Evolutionary conservation across 441 rosid genomes (phyloP), one percentile per base, ranked within the genome.

Genomic region (Adansonia rubrostipa): DNA sequence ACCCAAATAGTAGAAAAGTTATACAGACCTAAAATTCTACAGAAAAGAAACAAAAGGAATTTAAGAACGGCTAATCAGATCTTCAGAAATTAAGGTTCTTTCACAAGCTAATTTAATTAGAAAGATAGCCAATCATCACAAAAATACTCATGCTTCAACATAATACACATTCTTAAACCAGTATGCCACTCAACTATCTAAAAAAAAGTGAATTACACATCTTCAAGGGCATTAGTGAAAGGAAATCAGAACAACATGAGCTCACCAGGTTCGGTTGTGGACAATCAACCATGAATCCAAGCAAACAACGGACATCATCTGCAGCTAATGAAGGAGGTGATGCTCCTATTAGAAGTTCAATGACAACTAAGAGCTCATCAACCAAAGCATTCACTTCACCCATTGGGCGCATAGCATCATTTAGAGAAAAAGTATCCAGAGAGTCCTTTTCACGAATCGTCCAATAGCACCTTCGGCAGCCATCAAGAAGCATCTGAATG

Each of bases 401-500:
- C 78, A 92, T 78, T 82, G 97, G 99, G 70, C 90, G 98, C 7
- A 81, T 82, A 82, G 81, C 88, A 83, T 86, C 85, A 51, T 91
- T 87, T 71, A 84, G 77, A 64, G 91, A 90, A 84, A 91, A 95
- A n/a, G 91, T 84, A 76, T 86, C 80, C 70, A 89, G 89, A 9
- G 98, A 95, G 81, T 92, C 96, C 87, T 89, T 92, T 84, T 97
- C 99, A 71, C 84, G 87, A 80, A 90, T 81, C 79, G 88, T 89
- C 99, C 99, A 97, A 84, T 93, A 97, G 89, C 99, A 97, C 85
- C 90, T 93, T 92, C 99, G 91, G 88, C 99, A 93, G 83, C 98
- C 97, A 90, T 97, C 99, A 80, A 97, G 96, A 87, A 97, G 99
- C 96, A 95, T 85, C 83, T 97, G 99, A 83, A 97, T 92, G 83